Conservation (phyloP, 169 alveolate genomes). For the Cryptosporidium sp. region DNA sequence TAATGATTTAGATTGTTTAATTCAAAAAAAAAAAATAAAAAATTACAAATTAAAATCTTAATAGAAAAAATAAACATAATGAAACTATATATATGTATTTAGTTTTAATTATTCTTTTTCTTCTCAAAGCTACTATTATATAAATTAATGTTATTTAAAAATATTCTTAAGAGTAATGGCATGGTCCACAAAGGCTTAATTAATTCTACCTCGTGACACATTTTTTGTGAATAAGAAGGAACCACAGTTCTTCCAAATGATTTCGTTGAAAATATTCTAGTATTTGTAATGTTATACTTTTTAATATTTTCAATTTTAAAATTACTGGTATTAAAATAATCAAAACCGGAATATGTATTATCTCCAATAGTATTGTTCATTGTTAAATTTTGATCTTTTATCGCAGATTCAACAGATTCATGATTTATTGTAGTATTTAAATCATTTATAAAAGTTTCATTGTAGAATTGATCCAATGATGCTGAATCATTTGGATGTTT, state of each 20-base stretch:
- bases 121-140: not conserved
- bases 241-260: slow-evolving; percentile 56
- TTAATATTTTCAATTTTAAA: slow-evolving; percentile 1
- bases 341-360: not conserved
- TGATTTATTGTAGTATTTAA: not conserved
- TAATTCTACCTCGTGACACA: slow-evolving; percentile 64
- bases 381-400: not conserved
- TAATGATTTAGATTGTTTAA: not conserved
- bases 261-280: not conserved
- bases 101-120: not conserved
- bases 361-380: not conserved
- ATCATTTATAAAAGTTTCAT: not conserved
- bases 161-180: slow-evolving; percentile 30
- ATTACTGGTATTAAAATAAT: slow-evolving; percentile 3
- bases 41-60: not conserved
- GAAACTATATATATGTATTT: not conserved
- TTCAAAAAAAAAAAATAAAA: not conserved
- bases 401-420: not conserved
- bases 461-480: not conserved
- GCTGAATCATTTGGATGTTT: not conserved
- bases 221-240: slow-evolving; percentile 59
- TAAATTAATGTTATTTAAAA: slow-evolving; percentile 5
- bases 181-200: slow-evolving; percentile 63
- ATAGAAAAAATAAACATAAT: not conserved
- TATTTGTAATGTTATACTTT: slow-evolving; percentile 20